Conservation (phyloP, 2,329 filamentous ascomycete genomes). For the Clarireedia homoeocarpa region DNA sequence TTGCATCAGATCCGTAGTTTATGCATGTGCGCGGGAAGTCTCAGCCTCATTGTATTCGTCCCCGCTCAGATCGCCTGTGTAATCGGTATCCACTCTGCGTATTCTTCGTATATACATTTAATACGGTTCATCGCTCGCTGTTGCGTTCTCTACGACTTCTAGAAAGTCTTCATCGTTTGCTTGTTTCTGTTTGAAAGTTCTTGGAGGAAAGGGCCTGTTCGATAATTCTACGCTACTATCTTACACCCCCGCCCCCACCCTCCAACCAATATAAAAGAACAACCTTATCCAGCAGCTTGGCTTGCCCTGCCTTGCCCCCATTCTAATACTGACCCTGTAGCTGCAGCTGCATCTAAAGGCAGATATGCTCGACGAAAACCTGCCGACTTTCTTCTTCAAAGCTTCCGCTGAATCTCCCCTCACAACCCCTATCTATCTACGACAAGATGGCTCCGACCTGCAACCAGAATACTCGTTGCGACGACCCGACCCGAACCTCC, state of each 20-base stretch:
- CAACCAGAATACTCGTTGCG: conserved; percentile 73
- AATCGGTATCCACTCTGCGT: not conserved
- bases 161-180: too few species aligned
- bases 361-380: conserved; percentile 82
- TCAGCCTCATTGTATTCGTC: conserved; percentile 1
- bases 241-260: too few species aligned
- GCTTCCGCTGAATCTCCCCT: conserved; percentile 42
- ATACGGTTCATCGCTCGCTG: too few species aligned
- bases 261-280: too few species aligned
- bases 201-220: too few species aligned
- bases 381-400: conserved; percentile 63
- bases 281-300: too few species aligned
- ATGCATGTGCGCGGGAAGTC: conserved; percentile 1
- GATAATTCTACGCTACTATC: too few species aligned
- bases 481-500: conserved; percentile 62
- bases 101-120: not conserved
- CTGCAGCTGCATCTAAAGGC: not conserved
- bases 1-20: not conserved
- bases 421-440: conserved; percentile 47
- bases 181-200: too few species aligned
- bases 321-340: not conserved
- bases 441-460: conserved; percentile 73
- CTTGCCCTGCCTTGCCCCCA: not conserved
- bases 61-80: not conserved
- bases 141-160: too few species aligned